Base-by-base conservation (phyloP, 257 asterid genomes). In the Ocimum tenuiflorum region DNA sequence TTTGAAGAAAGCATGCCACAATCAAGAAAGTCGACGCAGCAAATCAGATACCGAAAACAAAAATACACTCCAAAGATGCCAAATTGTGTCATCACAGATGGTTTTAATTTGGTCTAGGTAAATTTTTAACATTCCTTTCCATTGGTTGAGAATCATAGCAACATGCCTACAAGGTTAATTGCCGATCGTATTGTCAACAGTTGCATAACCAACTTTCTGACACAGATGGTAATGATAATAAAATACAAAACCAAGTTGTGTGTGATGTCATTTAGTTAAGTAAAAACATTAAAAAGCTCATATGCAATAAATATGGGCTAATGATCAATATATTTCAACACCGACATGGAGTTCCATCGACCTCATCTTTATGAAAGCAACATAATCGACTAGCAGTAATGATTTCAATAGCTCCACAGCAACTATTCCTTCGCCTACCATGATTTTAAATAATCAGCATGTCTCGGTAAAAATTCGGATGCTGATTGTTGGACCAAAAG, bases 401-500 rank as follows among this genome's bases (percentile, higher is more conserved):
- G 47, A 59, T 59, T 66, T 24, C 64, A 12, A 47, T 22, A 36
- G 39, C 60, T 35, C 61, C 51, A 71, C 8, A 51, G 10, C 24
- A 23, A 46, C 41, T 36, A 20, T 49, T 41, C 58, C 53, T 67
- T 59, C 29, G n/a, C 43, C 17, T 51, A 58, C 54, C 47, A 48
- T 51, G 9, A 69, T n/a, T 48, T 53, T 14, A 10, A 67, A 14
- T 3, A 33, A 4, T 65, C 53, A 61, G 20, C 41, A 55, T 35
- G 15, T 31, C 58, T 54, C 41, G 60, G 58, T 41, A 65, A 49
- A 56, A 41, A 9, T 53, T 48, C 20, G 53, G 46, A 55, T 24
- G 24, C 49, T 56, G 60, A 77, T 63, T 31, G 27, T 27, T 19
- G 65, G 54, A 62, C 55, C 54, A 36, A 43, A 52, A 53, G 60